Percentiles rank a stretch among this genome's conserved stretches.
Conservation (phyloP, 176 grass and related monocot species). For the Triticum urartu region DNA sequence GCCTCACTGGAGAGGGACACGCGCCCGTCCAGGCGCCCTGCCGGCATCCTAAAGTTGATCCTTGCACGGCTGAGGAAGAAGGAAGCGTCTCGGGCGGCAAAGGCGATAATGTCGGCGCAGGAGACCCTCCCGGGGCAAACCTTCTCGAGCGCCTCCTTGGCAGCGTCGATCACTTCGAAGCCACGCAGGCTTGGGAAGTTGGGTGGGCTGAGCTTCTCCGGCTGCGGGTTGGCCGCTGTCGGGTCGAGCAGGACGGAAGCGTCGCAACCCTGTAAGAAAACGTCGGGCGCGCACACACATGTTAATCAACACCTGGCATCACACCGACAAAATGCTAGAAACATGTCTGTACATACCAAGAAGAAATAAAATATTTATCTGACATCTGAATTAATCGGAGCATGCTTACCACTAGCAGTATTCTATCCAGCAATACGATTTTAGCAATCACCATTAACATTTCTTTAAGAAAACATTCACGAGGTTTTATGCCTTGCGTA, state of each 20-base stretch:
- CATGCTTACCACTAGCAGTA: too few species aligned
- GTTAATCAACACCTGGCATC: too few species aligned
- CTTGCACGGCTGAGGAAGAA: slow-evolving; percentile 30
- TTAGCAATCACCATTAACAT: too few species aligned
- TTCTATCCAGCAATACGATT: too few species aligned
- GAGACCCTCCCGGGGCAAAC: slow-evolving; percentile 31
- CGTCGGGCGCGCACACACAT: too few species aligned
- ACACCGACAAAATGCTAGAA: not conserved
- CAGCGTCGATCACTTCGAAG: slow-evolving; percentile 60
- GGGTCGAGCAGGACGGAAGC: slow-evolving; percentile 58
- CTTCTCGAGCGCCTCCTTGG: slow-evolving; percentile 38
- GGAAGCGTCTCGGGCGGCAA: slow-evolving; percentile 47
- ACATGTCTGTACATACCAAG: not conserved
- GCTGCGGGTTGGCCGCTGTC: not conserved
- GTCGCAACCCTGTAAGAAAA: slow-evolving; percentile 56
- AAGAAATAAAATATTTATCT: too few species aligned
- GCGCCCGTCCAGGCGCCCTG: slow-evolving; percentile 44
- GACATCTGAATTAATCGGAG: too few species aligned
- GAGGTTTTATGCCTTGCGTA: too few species aligned
- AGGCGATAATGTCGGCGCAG: slow-evolving; percentile 57
- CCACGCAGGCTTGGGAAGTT: slow-evolving; percentile 60
- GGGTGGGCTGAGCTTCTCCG: slow-evolving; percentile 41
- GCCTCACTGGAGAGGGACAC: slow-evolving; percentile 35
- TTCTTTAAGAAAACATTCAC: too few species aligned
- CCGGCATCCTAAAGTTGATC: slow-evolving; percentile 22